Evolutionary conservation across 73 alveolate species (phyloP).

Genomic region (Paramecium sonneborni): DNA sequence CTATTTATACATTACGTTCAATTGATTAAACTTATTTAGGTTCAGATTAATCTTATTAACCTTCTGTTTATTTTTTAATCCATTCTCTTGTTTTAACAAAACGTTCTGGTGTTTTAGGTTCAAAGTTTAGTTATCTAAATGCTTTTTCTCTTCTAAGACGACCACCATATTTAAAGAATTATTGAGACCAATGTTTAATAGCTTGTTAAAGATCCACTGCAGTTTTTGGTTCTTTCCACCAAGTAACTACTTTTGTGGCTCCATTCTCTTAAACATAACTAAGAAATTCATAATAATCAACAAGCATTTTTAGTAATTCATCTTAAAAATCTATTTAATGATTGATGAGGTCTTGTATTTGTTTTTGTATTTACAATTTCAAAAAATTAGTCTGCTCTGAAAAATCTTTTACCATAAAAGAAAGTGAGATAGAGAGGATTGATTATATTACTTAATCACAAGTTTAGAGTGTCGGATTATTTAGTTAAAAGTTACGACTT

Average conservation of each 20-base stretch:
- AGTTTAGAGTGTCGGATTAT: not conserved
- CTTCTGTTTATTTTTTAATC: slow-evolving; percentile 16
- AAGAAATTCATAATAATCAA: slow-evolving; percentile 2
- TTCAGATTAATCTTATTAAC: not conserved
- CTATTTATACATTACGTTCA: not conserved
- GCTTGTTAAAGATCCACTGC: not conserved
- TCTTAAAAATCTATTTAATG: not conserved
- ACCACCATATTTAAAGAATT: not conserved
- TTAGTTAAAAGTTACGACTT: not conserved
- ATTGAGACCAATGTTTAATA: not conserved
- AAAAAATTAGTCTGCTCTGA: not conserved
- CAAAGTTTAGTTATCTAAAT: not conserved
- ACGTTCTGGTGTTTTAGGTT: not conserved
- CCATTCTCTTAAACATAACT: slow-evolving; percentile 19
- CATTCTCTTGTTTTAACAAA: slow-evolving; percentile 48
- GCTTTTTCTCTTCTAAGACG: not conserved
- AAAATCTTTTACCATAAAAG: not conserved
- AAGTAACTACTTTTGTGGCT: not conserved
- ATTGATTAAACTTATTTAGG: not conserved
- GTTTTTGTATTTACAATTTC: not conserved
- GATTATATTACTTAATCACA: not conserved
- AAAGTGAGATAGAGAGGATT: slow-evolving; percentile 15
- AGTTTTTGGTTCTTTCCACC: slow-evolving; percentile 35
- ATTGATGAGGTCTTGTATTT: not conserved
- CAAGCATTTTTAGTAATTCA: not conserved